Evolutionary conservation across 2,329 filamentous ascomycete species (phyloP), one percentile per base, ranked within the genome.

Genomic region (Ceratocystis alfenasii): DNA sequence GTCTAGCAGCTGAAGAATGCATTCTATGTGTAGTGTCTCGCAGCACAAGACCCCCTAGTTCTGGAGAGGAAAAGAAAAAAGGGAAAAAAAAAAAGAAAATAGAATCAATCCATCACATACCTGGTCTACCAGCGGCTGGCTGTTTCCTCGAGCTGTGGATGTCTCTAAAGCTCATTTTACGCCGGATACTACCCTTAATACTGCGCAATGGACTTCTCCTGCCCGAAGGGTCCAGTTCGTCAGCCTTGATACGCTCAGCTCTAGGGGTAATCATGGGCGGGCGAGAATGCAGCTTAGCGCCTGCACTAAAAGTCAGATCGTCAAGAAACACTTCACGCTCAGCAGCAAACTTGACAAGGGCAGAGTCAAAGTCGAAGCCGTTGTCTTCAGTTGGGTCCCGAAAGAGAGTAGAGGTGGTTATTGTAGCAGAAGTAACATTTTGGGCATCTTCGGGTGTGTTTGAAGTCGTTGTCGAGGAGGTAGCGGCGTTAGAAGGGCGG

Each of bases 101-200:
- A 62, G 2, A 12, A 8, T 55, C 28, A 46, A 25, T n/a, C 22
- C 12, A 25, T 57, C 48, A 68, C 68, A 60, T 80, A 89, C 88
- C 82, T 78, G 88, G 83, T 76, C 89, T 87, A 69, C 86, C 84
- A 70, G 87, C 79, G 30, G 86, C 88, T 63, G 91, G 87, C 72
- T 94, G 89, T 75, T 91, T 87, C 78, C 93, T 93, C 79, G 90
- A 83, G 77, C 92, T 97, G 76, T 88, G 96, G 89, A 97, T 95
- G 72, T 96, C 94, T 71, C 87, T 84, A 75, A 93, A 90, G 71
- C 93, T 96, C 76, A 99, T 88, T 72, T 94, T 90, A 74, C 94
- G 86, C 69, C 93, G 85, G 71, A 99, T 88, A 76, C 91, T 96
- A 57, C 93, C 93, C 85, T 89, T 74, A 71, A 85, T 83, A 72